Evolutionary conservation across 2,329 filamentous ascomycete genomes (phyloP), one percentile per base, ranked within the genome.

Genomic region (Zelopaecilomyces penicillatus): DNA sequence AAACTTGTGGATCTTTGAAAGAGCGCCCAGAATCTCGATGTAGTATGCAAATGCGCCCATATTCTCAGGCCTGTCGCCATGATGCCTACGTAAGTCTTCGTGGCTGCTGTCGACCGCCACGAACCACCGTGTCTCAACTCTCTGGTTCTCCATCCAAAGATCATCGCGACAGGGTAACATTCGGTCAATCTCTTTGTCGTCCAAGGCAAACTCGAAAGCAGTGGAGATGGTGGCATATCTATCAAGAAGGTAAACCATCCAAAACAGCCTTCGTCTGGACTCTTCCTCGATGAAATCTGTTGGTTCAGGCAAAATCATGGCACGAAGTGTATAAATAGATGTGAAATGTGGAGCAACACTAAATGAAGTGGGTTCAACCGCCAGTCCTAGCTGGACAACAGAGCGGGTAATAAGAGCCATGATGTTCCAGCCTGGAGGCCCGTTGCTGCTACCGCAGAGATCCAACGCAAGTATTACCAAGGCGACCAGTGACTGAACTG

Each of bases 171-270:
- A 96, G 2, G 90, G 90, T 6, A 96, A 68, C 41, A 80, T 86
- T 27, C 90, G 79, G 59, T 95, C 89, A 37, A 95, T 91, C 57
- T 95, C 89, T 58, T 84, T 87, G 57, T 95, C 88, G 53, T 91
- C 83, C 12, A 96, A 68, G 1, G 87, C 87, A 60, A 95, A 95
- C 54, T 95, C 88, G 54, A 95, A 95, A 0, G 90, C 88, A 0
- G 90, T 95, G 1, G 88, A 84, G 45, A 95, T 83, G 1, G 89
- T 95, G 1, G 88, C 88, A 59, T 95, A 95, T 41, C 90, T 77
- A 60, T 96, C 90, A 5, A 96, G 73, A 9, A 95, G 68, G 58
- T 95, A 96, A 8, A 95, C 82, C 82, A 94, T 91, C 90, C 90
- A 96, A 63, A 96, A 95, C 1, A 95, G 70, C 28, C 90, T 75